Percentiles rank a stretch among this genome's conserved stretches.
Evolutionary conservation across 2,329 filamentous ascomycete genomes (phyloP).

Genomic region (Knufia fluminis): DNA sequence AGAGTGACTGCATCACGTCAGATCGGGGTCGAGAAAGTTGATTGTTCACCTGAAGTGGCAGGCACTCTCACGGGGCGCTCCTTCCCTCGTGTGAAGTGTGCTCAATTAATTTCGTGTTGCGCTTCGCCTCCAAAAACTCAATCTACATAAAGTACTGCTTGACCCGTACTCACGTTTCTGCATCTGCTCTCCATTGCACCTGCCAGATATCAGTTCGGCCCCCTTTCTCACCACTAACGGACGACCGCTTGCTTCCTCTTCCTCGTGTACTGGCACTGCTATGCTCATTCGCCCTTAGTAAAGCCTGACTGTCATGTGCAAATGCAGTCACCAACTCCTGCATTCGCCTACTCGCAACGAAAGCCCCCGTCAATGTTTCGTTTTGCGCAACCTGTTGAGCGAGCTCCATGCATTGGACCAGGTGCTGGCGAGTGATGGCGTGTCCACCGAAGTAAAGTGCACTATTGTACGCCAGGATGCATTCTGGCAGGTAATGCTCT

Average conservation of each 20-base stretch:
- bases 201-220: conserved; percentile 12
- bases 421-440: conserved; percentile 61
- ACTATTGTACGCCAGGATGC: conserved; percentile 72
- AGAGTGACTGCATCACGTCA: neutral
- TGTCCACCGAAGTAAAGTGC: conserved; percentile 71
- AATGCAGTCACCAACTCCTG: conserved; percentile 67
- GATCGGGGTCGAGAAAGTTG: neutral
- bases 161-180: neutral
- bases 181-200: conserved; percentile 32
- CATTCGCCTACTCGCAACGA: conserved; percentile 58
- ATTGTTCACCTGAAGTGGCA: neutral
- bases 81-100: neutral
- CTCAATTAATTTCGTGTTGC: neutral
- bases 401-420: conserved; percentile 81
- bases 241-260: conserved; percentile 19
- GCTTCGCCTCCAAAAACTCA: neutral
- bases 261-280: conserved; percentile 20
- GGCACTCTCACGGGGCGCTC: neutral
- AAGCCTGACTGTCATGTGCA: conserved; percentile 65
- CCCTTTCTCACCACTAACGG: conserved; percentile 13
- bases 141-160: neutral
- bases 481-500: conserved; percentile 73
- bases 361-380: conserved; percentile 56
- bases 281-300: conserved; percentile 43
- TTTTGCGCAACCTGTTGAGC: conserved; percentile 65